phyloP scores from a whole-genome alignment of 208 protist genomes.

The Trichomonas gallinae region DNA sequence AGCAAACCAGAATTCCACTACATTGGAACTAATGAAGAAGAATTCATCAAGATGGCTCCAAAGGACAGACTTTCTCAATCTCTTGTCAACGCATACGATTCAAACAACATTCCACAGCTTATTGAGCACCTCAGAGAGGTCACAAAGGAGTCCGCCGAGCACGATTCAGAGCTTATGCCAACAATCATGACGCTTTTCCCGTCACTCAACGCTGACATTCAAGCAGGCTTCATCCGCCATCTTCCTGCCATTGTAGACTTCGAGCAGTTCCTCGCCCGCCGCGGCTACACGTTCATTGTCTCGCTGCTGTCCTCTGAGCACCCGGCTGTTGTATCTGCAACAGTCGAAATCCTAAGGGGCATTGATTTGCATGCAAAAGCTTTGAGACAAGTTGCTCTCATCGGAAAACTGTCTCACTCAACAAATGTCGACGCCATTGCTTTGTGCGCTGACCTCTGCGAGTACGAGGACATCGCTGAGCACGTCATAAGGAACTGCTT shows the following conservation, averaged over 20 bases:
- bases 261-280: neutral
- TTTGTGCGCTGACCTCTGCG: neutral
- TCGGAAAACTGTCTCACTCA: neutral
- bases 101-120: neutral
- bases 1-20: neutral
- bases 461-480: neutral
- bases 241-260: neutral
- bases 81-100: neutral
- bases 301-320: neutral
- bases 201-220: neutral
- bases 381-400: neutral
- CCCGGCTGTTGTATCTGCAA: neutral
- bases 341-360: neutral
- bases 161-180: neutral
- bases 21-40: constrained; percentile 11
- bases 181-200: neutral
- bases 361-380: neutral
- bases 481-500: neutral
- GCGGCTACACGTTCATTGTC: neutral
- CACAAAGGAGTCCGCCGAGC: neutral
- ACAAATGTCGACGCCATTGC: neutral
- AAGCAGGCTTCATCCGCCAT: neutral
- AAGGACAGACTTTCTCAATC: neutral
- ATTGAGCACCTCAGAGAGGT: neutral
- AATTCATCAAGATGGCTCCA: neutral